A percentile compares a stretch with the other conserved stretches of the same genome.
phyloP scores from a whole-genome alignment of 2,329 filamentous ascomycete genomes.

The Salinomyces thailandicus region DNA sequence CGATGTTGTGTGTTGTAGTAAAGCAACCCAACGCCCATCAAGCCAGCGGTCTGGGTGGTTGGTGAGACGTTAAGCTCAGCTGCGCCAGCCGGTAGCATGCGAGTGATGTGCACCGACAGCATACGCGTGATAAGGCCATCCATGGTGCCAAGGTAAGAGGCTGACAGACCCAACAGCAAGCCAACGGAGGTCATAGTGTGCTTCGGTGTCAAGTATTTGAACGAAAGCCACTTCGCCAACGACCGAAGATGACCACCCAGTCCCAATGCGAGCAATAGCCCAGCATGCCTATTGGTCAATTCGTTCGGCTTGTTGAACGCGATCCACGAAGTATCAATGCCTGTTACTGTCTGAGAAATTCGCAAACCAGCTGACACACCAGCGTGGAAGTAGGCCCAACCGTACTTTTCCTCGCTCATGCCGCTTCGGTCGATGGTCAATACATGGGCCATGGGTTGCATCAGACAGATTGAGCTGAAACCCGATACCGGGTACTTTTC shows the following conservation, averaged over 20 bases:
- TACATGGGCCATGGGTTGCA: constrained; percentile 84
- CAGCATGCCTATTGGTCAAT: constrained; percentile 89
- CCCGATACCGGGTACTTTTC: constrained; percentile 84
- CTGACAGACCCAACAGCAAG: constrained; percentile 80
- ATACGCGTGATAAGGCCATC: constrained; percentile 88
- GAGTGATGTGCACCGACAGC: constrained; percentile 87
- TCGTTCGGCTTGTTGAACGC: constrained; percentile 94
- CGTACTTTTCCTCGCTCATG: constrained; percentile 92
- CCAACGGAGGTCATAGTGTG: constrained; percentile 99
- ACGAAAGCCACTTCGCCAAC: constrained; percentile 94
- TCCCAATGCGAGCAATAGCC: constrained; percentile 80
- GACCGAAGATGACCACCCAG: constrained; percentile 90
- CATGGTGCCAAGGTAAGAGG: constrained; percentile 94
- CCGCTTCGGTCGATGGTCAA: constrained; percentile 81
- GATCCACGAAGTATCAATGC: constrained; percentile 98
- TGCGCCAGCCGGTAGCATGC: constrained; percentile 84
- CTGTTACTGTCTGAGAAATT: constrained; percentile 79
- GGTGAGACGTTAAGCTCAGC: constrained; percentile 90
- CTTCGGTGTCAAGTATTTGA: constrained; percentile 98
- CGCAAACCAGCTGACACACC: constrained; percentile 87
- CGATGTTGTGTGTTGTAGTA: constrained; percentile 95
- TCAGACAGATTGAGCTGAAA: constrained; percentile 83
- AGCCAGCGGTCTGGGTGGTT: constrained; percentile 85
- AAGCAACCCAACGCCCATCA: constrained; percentile 91
- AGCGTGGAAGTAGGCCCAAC: constrained; percentile 97